Evolutionary conservation across 129 eudicot species (phyloP).

Genomic region (Artemisia argyi): DNA sequence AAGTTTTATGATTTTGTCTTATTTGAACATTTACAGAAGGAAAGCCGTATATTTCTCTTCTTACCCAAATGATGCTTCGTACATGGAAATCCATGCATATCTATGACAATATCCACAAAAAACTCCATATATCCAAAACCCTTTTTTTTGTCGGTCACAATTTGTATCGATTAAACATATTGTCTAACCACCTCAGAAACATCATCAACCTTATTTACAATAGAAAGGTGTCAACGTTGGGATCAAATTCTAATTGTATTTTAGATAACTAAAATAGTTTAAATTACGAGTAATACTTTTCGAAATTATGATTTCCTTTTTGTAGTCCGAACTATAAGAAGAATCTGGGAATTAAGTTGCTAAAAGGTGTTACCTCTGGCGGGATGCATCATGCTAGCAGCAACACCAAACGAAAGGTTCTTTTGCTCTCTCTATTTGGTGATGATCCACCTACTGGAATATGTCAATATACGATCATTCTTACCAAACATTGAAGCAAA

Average conservation of each 20-base stretch:
- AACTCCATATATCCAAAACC: too few species aligned
- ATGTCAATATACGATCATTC: slow-evolving; percentile 19
- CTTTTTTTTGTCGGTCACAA: too few species aligned
- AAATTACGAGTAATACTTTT: slow-evolving; percentile 41
- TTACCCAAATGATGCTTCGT: slow-evolving; percentile 44
- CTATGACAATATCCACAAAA: too few species aligned
- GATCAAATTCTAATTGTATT: not conserved
- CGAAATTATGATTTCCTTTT: too few species aligned
- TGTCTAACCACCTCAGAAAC: slow-evolving; percentile 74
- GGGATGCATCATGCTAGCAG: slow-evolving; percentile 99
- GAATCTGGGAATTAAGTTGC: not conserved
- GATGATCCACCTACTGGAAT: slow-evolving; percentile 90
- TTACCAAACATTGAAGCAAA: too few species aligned
- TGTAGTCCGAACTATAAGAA: too few species aligned
- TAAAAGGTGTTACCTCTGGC: slow-evolving; percentile 74
- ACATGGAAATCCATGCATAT: too few species aligned
- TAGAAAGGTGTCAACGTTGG: not conserved
- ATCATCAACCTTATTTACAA: slow-evolving; percentile 54
- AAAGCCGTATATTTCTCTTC: not conserved
- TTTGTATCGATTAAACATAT: slow-evolving; percentile 22
- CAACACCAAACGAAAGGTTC: slow-evolving; percentile 98
- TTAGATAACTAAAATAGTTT: not conserved
- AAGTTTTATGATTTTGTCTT: not conserved
- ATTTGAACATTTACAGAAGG: not conserved
- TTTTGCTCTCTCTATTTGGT: slow-evolving; percentile 85